Percentiles rank a stretch among this genome's conserved stretches.
Evolutionary conservation across 768 basidiomycete genomes (phyloP).

Genomic region (Royoungia palumana): DNA sequence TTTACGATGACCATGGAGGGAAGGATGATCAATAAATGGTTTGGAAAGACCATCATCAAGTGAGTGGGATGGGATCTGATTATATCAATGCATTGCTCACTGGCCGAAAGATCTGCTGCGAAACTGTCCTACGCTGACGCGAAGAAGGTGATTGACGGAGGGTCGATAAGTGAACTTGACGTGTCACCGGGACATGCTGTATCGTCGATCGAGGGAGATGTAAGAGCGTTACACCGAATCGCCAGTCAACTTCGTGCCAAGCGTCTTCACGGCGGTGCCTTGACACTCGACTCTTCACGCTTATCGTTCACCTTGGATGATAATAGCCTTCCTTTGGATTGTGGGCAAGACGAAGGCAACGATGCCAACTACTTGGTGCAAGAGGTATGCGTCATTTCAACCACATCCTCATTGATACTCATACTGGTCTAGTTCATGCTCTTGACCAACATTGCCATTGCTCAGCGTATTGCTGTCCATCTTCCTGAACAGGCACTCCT

Average conservation of each 20-base stretch:
- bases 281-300: slow-evolving; percentile 65
- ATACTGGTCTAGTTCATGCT: slow-evolving; percentile 76
- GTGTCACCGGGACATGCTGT: slow-evolving; percentile 57
- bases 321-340: slow-evolving; percentile 76
- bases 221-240: slow-evolving; percentile 63
- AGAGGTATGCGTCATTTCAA: slow-evolving; percentile 55
- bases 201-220: slow-evolving; percentile 68
- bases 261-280: slow-evolving; percentile 78
- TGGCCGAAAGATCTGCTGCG: slow-evolving; percentile 66
- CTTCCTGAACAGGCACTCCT: slow-evolving; percentile 97
- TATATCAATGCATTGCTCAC: background rate
- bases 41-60: slow-evolving; percentile 91
- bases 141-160: slow-evolving; percentile 78
- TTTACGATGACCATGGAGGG: slow-evolving; percentile 86
- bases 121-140: slow-evolving; percentile 83
- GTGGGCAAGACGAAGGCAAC: slow-evolving; percentile 55
- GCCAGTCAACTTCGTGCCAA: slow-evolving; percentile 68
- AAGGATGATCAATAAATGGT: slow-evolving; percentile 83
- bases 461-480: slow-evolving; percentile 89
- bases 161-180: slow-evolving; percentile 48
- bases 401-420: background rate
- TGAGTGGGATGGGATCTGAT: slow-evolving; percentile 33
- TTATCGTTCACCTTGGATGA: slow-evolving; percentile 81
- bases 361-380: slow-evolving; percentile 84
- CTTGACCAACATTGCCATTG: slow-evolving; percentile 83